Base-by-base conservation (phyloP, 2,329 filamentous ascomycete species). In the Calonectria leucothoes region DNA sequence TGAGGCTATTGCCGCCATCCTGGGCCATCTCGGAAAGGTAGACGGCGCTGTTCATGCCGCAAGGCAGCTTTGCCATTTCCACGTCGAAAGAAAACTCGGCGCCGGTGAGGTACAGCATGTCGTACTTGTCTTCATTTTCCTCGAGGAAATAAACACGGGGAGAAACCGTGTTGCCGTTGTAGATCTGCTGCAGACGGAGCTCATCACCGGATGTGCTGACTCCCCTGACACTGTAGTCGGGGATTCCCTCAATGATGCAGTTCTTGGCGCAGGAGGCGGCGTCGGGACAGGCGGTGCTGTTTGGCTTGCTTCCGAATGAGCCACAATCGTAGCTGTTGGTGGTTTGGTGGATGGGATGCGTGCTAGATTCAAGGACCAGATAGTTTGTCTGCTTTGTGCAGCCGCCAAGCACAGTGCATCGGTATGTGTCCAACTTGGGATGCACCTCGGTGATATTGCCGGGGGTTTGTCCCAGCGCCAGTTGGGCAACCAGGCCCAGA, bases 71-170 rank as follows among this genome's bases (percentile, higher is more conserved):
- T 31, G 91, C 92, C 52, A 92, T 88, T 78, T 94, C 92, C 6
- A 93, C 91, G 59, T 93, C 91, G 70, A 94, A 93, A 17, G 89
- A 89, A 80, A 94, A 89, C 81, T 94, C 92, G 75, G 89, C 84
- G 79, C 90, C 90, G 31, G 89, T 87, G 64, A 93, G 85, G 74
- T 91, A 86, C 81, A 93, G 87, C 80, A 90, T 86, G 82, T 92
- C 84, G 80, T 94, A 94, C 59, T 87, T 87, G 72, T 86, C 84
- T 73, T 91, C 88, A 72, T 87, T 85, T 76, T 77, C 83, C 72
- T 87, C 86, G 78, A 93, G 86, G 20, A 93, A 85, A 81, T 93
- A 93, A 31, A 92, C 83, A 59, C 92, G 87, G 8, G 90, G 84
- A 55, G 78, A 79, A 23, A 82, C 75, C 27, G 78, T 57, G 6